Evolutionary conservation across 805 yeast species (phyloP), one percentile per base, ranked within the genome.

Genomic region (Saccharomycopsis capsularis): DNA sequence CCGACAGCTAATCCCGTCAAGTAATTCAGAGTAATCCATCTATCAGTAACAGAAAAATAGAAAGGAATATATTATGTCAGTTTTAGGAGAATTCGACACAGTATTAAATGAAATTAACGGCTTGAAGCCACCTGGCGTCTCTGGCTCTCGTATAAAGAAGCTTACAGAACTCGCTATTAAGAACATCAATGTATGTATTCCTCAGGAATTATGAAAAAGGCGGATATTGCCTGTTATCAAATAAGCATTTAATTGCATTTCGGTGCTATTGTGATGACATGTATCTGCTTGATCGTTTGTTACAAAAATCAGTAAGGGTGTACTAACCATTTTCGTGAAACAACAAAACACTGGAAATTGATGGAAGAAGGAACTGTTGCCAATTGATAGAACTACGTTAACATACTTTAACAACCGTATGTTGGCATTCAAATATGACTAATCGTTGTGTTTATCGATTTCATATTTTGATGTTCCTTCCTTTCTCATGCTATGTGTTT

Each of bases 141-240:
- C 97, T 25, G 98, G 98, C 40, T 81, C 95, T 48, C 88, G 96
- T 69, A 93, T 91, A 66, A 86, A 86, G 65, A 81, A 81, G 60
- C 71, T 90, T 62, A 85, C 91, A 41, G 84, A 85, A 50, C 64
- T 85, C 54, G 95, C 96, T 50, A 71, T 82, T 53, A 76, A 75
- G 56, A 78, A 88, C 64, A 83, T 84, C 49, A 66, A 61, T 52
- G 69, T 64, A 54, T 50, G 57, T 55, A 54, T 48, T 40, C 16
- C 16, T 19, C 27, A 43, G 35, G 15, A 36, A n/a, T 39, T 22
- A 25, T 19, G 22, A 18, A 13, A 15, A 18, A 3, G 29, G 29
- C 29, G 18, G 18, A 13, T 27, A 9, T 41, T n/a, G n/a, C n/a
- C n/a, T n/a, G n/a, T n/a, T n/a, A n/a, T n/a, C n/a, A n/a, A n/a